Evolutionary conservation across 495 filamentous ascomycete species (phyloP), one percentile per base, ranked within the genome.

Genomic region (Hypomontagnella submonticulosa): DNA sequence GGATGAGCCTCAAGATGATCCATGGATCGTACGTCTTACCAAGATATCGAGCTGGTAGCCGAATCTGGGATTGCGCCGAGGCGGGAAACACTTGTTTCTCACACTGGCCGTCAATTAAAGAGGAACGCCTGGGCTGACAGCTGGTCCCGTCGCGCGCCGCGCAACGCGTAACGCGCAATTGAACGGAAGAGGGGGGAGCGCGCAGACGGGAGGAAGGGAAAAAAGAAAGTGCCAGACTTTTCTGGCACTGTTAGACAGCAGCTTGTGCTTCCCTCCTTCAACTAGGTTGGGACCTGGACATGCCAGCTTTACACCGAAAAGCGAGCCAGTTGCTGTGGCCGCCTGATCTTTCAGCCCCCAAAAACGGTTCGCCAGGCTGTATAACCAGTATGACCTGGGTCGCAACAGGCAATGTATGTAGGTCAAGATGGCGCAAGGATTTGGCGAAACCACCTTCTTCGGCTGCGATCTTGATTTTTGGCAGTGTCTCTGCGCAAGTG

Each of bases 231-330:
- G 23, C 37, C 16, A 36, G 59, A 71, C 70, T 16, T 1, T 48
- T 65, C 63, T 46, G 60, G 44, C 27, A 66, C 50, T 61, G 62
- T 57, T 49, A 58, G 63, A 63, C 60, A 43, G 63, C 53, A 62
- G 57, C 66, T 71, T 72, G 69, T 74, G 69, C 51, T 71, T 65
- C 71, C 71, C 71, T 70, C 71, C 71, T 51, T 70, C 18, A 30
- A 19, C 32, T 64, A 38, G 49, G 43, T 36, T 61, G 47, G 63
- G 42, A 56, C 47, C 50, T 57, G 52, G 52, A 48, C 27, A 11
- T 46, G 60, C 53, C 50, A 64, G 57, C 15, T 63, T 60, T 63
- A 67, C 71, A 74, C 71, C 71, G 71, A 74, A 70, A 74, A 70
- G 61, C 44, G 61, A 60, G 36, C 48, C 46, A 56, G 65, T 44